phyloP scores from a whole-genome alignment of 1,139 yeast species.

The Blastobotrys elegans region DNA sequence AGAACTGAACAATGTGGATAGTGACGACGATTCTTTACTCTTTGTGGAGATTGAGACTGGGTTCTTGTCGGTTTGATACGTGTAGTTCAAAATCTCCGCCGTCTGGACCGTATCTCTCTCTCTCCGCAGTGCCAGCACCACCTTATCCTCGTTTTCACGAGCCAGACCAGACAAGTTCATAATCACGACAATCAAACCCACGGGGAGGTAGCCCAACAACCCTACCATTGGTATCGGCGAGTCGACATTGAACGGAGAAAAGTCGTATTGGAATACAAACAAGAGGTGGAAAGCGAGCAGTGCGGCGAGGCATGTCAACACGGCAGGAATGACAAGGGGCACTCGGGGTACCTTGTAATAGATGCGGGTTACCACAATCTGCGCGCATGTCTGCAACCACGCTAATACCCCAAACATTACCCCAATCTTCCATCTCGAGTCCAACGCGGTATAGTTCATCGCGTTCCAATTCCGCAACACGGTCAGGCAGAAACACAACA shows the following conservation, averaged over 20 bases:
- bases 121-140: conserved; percentile 19
- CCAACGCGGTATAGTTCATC: conserved; percentile 12
- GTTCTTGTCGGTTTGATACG: not conserved
- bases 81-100: conserved; percentile 6
- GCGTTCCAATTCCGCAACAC: conserved; percentile 26
- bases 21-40: not conserved
- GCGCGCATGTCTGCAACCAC: conserved; percentile 19
- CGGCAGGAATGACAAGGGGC: conserved; percentile 22
- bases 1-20: not conserved
- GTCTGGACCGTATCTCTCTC: conserved; percentile 13
- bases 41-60: not conserved
- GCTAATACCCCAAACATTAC: conserved; percentile 23
- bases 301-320: conserved; percentile 17
- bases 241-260: conserved; percentile 26
- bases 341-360: conserved; percentile 23
- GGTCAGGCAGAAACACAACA: conserved; percentile 23
- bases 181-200: conserved; percentile 20
- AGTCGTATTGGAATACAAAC: conserved; percentile 16
- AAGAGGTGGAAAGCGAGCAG: conserved; percentile 20
- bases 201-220: conserved; percentile 26
- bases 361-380: conserved; percentile 20
- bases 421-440: conserved; percentile 27
- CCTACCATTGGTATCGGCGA: conserved; percentile 22
- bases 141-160: conserved; percentile 26
- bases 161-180: conserved; percentile 24